Conservation (phyloP, 345 rosid genomes). For the Jatropha curcas region DNA sequence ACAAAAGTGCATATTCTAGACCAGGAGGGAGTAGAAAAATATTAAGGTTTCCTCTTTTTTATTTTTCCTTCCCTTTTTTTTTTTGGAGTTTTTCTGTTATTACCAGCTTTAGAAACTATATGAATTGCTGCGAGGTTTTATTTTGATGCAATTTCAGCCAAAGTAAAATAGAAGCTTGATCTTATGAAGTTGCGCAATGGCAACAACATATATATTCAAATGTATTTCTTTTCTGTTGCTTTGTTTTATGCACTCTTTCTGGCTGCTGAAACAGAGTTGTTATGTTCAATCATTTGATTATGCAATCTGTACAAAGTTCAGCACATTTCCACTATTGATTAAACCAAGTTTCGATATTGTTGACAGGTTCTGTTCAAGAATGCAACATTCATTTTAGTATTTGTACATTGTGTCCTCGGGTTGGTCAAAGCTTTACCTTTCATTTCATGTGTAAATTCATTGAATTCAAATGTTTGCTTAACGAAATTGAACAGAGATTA, state of each 20-base stretch:
- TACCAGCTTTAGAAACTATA: neutral
- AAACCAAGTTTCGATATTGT: neutral
- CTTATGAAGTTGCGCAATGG: neutral
- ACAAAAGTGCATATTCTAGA: too few species aligned
- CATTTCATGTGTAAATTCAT: neutral
- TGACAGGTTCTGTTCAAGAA: neutral
- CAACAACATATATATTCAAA: neutral
- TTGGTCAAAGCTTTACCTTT: neutral
- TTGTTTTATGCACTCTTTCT: neutral
- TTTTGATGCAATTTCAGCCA: too few species aligned
- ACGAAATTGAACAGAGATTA: constrained; percentile 3
- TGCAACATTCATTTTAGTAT: neutral
- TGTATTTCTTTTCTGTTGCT: neutral
- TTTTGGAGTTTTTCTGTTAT: too few species aligned
- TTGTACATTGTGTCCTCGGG: neutral
- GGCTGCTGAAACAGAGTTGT: neutral
- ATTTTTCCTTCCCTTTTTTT: too few species aligned
- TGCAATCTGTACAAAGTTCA: neutral
- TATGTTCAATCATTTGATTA: neutral
- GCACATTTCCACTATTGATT: neutral
- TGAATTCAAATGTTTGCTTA: neutral
- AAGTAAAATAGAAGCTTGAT: too few species aligned
- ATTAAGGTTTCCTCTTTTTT: too few species aligned
- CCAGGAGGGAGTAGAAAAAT: too few species aligned
- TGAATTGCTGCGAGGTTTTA: too few species aligned